These are phyloP conservation scores for Trichoderma atroviride DNA, from an alignment of 2,329 filamentous ascomycete species.

Conservation along the genomic window DNA sequence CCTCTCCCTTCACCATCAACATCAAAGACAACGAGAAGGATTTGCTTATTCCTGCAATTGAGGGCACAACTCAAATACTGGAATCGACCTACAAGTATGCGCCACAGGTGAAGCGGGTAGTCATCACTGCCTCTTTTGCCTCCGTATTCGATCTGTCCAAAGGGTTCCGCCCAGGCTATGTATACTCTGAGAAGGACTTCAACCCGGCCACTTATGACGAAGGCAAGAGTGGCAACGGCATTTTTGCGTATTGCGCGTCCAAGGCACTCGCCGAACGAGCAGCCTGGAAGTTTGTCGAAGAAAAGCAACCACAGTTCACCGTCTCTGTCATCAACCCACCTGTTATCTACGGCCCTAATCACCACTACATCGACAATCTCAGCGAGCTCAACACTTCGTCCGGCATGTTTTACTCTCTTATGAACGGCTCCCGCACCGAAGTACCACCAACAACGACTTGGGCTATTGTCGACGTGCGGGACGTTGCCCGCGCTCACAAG, in stretches of 20 bases:
- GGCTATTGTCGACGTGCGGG: slow-evolving; percentile 36
- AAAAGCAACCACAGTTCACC: slow-evolving; percentile 33
- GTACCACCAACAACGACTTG: slow-evolving; percentile 30
- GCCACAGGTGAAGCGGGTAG: slow-evolving; percentile 42
- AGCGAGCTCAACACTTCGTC: slow-evolving; percentile 34
- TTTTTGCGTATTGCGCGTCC: slow-evolving; percentile 28
- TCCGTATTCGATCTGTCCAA: slow-evolving; percentile 41
- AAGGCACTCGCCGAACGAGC: slow-evolving; percentile 36
- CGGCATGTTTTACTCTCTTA: slow-evolving; percentile 35
- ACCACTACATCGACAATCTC: slow-evolving; percentile 27
- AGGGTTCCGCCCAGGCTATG: slow-evolving; percentile 18
- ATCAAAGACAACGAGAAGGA: slow-evolving; percentile 20
- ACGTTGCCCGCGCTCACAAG: slow-evolving; percentile 36
- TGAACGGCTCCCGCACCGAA: slow-evolving; percentile 35
- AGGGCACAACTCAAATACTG: slow-evolving; percentile 10
- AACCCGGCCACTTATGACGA: slow-evolving; percentile 44
- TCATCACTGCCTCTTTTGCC: slow-evolving; percentile 52
- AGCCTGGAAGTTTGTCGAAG: slow-evolving; percentile 36
- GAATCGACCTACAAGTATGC: slow-evolving; percentile 12
- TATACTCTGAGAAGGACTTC: slow-evolving; percentile 50
- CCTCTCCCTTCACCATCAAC: neutral
- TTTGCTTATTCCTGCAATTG: slow-evolving; percentile 16
- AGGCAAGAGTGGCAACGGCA: neutral
- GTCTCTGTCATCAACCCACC: slow-evolving; percentile 35
- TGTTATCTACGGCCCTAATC: slow-evolving; percentile 35